Conservation (phyloP, 2,329 filamentous ascomycete species). For the Immersiporthe knoxdaviesiana region DNA sequence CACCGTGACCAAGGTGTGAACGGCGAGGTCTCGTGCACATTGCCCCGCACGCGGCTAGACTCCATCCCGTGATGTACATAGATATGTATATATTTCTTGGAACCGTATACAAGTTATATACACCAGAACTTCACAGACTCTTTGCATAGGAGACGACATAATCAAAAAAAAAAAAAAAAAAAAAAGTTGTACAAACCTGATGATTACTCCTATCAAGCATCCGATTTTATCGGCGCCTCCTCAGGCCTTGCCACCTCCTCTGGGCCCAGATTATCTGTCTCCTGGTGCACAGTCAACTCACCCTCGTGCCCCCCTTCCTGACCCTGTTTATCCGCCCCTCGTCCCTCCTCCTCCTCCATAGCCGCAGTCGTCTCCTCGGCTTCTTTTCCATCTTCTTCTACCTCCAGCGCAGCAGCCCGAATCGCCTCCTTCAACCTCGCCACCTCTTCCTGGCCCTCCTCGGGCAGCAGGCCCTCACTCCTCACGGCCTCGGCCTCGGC, state of each 20-base stretch:
- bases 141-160: not conserved
- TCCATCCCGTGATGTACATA: not conserved
- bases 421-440: constrained; percentile 4
- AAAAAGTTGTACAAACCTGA: not conserved
- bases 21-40: not conserved
- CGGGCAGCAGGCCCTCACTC: not conserved
- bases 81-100: not conserved
- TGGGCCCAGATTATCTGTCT: constrained; percentile 2
- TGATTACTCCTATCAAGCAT: not conserved
- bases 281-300: not conserved
- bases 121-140: not conserved
- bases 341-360: not conserved
- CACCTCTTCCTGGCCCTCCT: not conserved
- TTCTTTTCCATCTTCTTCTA: not conserved
- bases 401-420: not conserved
- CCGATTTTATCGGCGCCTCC: not conserved
- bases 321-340: not conserved
- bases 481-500: not conserved
- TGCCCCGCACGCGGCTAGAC: not conserved
- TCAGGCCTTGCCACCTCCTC: not conserved
- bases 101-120: constrained; percentile 12
- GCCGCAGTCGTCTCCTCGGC: not conserved
- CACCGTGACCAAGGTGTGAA: constrained; percentile 26
- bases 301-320: constrained; percentile 1
- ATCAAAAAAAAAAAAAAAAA: too few relatives aligned